Base-by-base conservation (phyloP, 192 early-diverging fungal species). In the Coemansia sp. region DNA sequence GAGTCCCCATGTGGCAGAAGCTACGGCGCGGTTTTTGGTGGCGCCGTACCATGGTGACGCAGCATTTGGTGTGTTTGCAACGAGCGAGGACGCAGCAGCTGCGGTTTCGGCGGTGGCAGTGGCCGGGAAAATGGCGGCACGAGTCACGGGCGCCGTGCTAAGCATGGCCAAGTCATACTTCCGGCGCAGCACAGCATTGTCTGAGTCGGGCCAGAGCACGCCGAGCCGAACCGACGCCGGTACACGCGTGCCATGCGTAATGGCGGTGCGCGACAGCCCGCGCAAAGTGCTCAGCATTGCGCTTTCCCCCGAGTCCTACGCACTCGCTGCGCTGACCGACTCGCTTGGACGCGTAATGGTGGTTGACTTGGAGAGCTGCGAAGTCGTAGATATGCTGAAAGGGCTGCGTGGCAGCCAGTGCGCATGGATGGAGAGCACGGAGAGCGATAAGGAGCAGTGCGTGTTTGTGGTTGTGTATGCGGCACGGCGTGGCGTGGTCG, bases 351-450 rank as follows among this genome's bases (percentile, higher is more conserved):
- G 76, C 2, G 63, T 73, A 21, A 26, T 67, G 59, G 2, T 79
- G 3, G 66, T 79, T 69, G 76, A 79, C 17, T 57, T 73, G 19
- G 76, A 66, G 57, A 73, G 43, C 59, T 66, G 76, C 61, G 76
- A 79, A 45, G 61, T 64, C 0, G 54, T 73, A 19, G 67, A 73
- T 7, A 79, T 79, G 76, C 70, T 79, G 38, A 79, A 79, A 58
- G 76, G 76, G 1, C 68, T 70, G 8, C 70, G 76, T 10, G 76
- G 76, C 48, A 73, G 76, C 51, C 76, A 72, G 53, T 79, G 76
- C 39, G 76, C 76, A 5, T 79, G 76, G 76, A 59, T 79, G 22
- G 76, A 79, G 53, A 39, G 12, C 1, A 47, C 41, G 3, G 39
- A 54, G 7, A n/a, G 31, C n/a, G 10, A n/a, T 11, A 12, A 10